phyloP scores from a whole-genome alignment of 2,329 filamentous ascomycete species.

The Blastomyces percursus region DNA sequence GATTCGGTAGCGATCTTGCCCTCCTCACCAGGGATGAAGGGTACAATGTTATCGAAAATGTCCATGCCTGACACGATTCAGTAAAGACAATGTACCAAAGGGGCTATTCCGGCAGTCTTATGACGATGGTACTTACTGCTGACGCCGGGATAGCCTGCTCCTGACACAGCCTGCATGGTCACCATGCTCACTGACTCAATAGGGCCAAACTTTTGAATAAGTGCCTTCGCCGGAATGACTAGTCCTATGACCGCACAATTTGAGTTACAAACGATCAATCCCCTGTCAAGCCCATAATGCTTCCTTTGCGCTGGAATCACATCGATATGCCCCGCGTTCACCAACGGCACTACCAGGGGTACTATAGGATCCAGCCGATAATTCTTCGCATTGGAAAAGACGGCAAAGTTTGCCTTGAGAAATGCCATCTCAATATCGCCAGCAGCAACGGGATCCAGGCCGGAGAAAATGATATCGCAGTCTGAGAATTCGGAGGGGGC shows the following conservation, averaged over 20 bases:
- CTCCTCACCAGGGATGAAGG: constrained; percentile 86
- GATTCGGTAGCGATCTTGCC: constrained; percentile 94
- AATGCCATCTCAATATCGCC: constrained; percentile 94
- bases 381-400: constrained; percentile 98
- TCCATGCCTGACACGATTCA: constrained; percentile 72
- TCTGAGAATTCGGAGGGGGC: constrained; percentile 70
- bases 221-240: constrained; percentile 85
- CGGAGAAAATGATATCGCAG: constrained; percentile 88
- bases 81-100: constrained; percentile 24
- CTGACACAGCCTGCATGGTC: constrained; percentile 89
- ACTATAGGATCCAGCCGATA: constrained; percentile 83
- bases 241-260: constrained; percentile 97
- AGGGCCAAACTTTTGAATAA: constrained; percentile 78
- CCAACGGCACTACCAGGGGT: constrained; percentile 86
- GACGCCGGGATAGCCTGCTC: constrained; percentile 61
- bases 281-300: constrained; percentile 61
- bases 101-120: no score
- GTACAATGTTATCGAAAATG: constrained; percentile 90
- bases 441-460: constrained; percentile 83
- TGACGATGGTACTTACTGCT: not conserved
- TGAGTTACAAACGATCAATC: constrained; percentile 94
- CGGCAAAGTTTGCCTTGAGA: constrained; percentile 71
- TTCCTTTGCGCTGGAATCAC: constrained; percentile 81
- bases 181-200: constrained; percentile 68
- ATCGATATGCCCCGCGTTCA: constrained; percentile 79